phyloP scores from a whole-genome alignment of 306 rosid genomes.

The Castanea mollissima region DNA sequence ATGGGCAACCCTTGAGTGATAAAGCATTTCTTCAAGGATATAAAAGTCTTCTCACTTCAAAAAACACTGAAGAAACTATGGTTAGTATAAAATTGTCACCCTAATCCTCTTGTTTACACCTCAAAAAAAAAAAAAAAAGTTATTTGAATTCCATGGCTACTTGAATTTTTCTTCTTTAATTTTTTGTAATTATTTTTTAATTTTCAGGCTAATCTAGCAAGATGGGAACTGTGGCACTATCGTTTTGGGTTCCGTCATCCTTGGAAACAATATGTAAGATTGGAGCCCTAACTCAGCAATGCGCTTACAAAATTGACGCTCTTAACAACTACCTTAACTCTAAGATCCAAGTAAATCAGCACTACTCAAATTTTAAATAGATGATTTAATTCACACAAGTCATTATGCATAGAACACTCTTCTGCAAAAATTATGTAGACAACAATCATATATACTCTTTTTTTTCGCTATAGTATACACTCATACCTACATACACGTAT shows the following conservation, averaged over 20 bases:
- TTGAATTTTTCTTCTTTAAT: neutral
- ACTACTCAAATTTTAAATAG: too few relatives aligned
- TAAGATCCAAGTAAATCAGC: slow-evolving; percentile 18
- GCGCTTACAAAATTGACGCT: slow-evolving; percentile 47
- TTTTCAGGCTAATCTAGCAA: slow-evolving; percentile 46
- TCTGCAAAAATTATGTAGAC: too few relatives aligned
- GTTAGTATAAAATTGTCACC: slow-evolving; percentile 23
- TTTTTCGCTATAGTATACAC: too few relatives aligned
- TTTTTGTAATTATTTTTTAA: neutral
- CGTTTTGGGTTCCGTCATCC: slow-evolving; percentile 45
- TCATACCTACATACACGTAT: neutral
- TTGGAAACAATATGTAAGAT: slow-evolving; percentile 53
- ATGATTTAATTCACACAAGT: too few relatives aligned
- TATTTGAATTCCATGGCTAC: too few relatives aligned
- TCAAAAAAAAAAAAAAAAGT: too few relatives aligned
- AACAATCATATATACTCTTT: too few relatives aligned
- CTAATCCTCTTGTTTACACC: too few relatives aligned
- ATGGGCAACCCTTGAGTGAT: slow-evolving; percentile 16
- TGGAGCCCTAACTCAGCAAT: slow-evolving; percentile 44
- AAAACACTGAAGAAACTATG: slow-evolving; percentile 43
- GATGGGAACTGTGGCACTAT: slow-evolving; percentile 60
- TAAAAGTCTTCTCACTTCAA: slow-evolving; percentile 48
- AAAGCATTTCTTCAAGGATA: slow-evolving; percentile 39
- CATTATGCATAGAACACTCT: too few relatives aligned
- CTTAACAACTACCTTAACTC: slow-evolving; percentile 37